These are phyloP conservation scores for Podaxis pistillaris DNA, from an alignment of 768 basidiomycete genomes.

Conservation along the genomic window DNA sequence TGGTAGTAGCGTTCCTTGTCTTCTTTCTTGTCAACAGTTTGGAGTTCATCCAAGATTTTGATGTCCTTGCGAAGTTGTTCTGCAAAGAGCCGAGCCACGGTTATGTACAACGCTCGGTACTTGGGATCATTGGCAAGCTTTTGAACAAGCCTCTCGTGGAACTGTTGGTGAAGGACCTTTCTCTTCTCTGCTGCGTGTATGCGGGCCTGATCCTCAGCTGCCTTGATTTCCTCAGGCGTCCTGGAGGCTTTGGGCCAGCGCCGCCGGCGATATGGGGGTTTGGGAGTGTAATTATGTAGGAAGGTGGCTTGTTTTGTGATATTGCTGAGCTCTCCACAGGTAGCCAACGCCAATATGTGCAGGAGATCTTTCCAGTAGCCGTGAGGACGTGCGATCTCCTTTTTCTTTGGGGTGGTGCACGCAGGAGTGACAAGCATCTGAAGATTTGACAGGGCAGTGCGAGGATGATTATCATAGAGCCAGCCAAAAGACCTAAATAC, in stretches of 20 bases:
- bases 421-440: constrained; percentile 50
- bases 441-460: constrained; percentile 66
- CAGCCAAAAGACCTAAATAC: constrained; percentile 54
- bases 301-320: constrained; percentile 21
- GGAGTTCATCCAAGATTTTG: constrained; percentile 33
- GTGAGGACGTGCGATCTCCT: constrained; percentile 35
- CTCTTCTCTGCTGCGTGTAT: constrained; percentile 25
- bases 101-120: constrained; percentile 63
- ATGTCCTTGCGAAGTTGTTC: constrained; percentile 49
- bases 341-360: constrained; percentile 62
- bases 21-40: constrained; percentile 29
- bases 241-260: constrained; percentile 5
- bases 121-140: constrained; percentile 42
- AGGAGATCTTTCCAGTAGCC: constrained; percentile 79
- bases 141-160: constrained; percentile 34
- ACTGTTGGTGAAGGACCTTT: constrained; percentile 19
- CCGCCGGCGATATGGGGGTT: background rate
- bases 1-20: constrained; percentile 21
- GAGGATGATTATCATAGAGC: constrained; percentile 67
- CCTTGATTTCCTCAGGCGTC: constrained; percentile 17
- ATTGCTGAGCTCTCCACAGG: constrained; percentile 45
- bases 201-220: constrained; percentile 13
- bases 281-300: constrained; percentile 26
- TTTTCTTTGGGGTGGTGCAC: constrained; percentile 34
- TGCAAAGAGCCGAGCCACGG: constrained; percentile 60